These are phyloP conservation scores for Gracilaria gracilis DNA, from an alignment of 23 red algal genomes.

Conservation along the genomic window DNA sequence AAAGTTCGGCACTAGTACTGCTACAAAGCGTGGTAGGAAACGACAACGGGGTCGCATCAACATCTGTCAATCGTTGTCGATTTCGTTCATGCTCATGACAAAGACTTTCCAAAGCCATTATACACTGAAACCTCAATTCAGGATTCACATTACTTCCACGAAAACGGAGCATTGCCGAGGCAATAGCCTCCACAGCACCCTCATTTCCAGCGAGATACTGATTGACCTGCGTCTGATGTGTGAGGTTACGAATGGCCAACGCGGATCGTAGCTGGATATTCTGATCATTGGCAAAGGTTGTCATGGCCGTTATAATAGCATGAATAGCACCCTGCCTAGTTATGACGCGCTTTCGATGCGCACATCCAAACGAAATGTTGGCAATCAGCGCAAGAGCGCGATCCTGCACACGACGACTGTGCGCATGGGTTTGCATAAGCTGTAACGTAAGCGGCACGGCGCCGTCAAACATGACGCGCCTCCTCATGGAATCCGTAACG, in stretches of 20 bases:
- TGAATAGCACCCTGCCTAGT: conserved; percentile 20
- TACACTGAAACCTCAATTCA: conserved; percentile 37
- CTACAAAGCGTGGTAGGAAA: conserved; percentile 10
- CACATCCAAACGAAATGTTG: conserved; percentile 54
- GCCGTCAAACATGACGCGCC: conserved; percentile 43
- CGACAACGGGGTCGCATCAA: background rate
- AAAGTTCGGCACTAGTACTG: background rate
- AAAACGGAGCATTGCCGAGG: conserved; percentile 41
- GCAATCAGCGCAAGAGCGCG: conserved; percentile 36
- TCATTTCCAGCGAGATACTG: conserved; percentile 50
- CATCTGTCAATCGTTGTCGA: conserved; percentile 21
- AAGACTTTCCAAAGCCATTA: conserved; percentile 59
- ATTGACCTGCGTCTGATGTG: conserved; percentile 57
- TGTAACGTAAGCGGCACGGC: conserved; percentile 1
- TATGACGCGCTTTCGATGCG: conserved; percentile 48
- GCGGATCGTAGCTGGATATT: conserved; percentile 6
- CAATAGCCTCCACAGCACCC: conserved; percentile 49
- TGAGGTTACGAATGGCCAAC: conserved; percentile 53
- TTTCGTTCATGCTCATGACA: conserved; percentile 47
- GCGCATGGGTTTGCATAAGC: conserved; percentile 19
- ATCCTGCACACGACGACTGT: conserved; percentile 23
- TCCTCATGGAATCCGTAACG: conserved; percentile 33
- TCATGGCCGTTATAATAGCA: conserved; percentile 46
- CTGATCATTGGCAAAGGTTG: conserved; percentile 26
- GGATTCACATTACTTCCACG: background rate